Percentiles rank a stretch among this genome's conserved stretches.
Conservation (phyloP, 1,284 basidiomycete genomes). For the Leucoagaricus sp. region DNA sequence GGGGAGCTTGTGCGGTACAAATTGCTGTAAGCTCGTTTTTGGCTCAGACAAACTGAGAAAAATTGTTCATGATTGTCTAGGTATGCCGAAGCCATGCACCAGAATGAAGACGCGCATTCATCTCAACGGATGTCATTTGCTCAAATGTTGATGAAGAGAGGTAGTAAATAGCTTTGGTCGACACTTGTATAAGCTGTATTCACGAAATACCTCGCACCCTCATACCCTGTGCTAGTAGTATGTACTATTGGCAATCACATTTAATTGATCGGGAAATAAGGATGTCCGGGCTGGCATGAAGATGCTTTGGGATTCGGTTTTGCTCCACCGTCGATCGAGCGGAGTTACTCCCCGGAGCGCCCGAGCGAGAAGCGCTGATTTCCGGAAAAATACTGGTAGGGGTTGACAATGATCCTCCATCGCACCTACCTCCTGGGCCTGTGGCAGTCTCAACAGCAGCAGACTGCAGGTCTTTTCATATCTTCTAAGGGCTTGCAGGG, state of each 20-base stretch:
- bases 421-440: conserved; percentile 3
- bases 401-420: conserved; percentile 13
- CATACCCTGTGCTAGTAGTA: too few species aligned
- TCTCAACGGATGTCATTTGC: conserved; percentile 65
- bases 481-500: background rate
- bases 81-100: conserved; percentile 88
- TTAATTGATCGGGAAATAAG: too few species aligned
- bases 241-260: too few species aligned
- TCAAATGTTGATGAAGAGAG: conserved; percentile 43
- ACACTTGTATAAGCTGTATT: too few species aligned
- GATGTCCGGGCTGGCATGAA: too few species aligned
- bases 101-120: conserved; percentile 77
- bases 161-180: conserved; percentile 29
- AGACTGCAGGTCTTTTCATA: background rate
- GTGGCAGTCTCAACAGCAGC: conserved; percentile 4
- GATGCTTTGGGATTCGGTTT: too few species aligned
- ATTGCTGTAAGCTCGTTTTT: conserved; percentile 63
- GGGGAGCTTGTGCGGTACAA: conserved; percentile 91
- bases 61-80: conserved; percentile 39
- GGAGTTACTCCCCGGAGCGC: background rate
- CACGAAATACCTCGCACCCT: conserved; percentile 2
- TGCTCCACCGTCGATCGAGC: background rate
- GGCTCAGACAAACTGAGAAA: too few species aligned
- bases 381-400: background rate
- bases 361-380: background rate